Conservation (phyloP, 352 stramenopile genomes). For the Phytophthora multivora region DNA sequence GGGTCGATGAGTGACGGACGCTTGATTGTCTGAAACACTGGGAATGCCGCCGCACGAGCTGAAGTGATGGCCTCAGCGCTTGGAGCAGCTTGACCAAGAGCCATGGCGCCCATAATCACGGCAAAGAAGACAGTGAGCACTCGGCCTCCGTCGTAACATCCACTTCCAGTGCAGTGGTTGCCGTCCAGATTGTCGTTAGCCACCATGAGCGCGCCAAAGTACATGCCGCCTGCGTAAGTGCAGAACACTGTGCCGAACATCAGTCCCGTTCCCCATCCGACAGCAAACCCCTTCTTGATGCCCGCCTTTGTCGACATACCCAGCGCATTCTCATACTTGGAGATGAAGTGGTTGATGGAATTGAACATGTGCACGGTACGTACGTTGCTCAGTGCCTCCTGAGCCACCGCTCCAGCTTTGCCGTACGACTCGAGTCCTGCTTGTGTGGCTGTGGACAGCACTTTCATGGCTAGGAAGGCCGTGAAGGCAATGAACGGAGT, state of each 20-base stretch:
- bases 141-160: constrained; percentile 67
- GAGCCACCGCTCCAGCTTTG: constrained; percentile 68
- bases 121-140: constrained; percentile 78
- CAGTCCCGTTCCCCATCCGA: constrained; percentile 60
- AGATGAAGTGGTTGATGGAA: constrained; percentile 55
- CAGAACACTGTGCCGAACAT: constrained; percentile 75
- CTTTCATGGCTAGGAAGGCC: constrained; percentile 55
- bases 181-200: constrained; percentile 60
- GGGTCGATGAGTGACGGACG: constrained; percentile 61
- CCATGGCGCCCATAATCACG: constrained; percentile 77
- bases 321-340: constrained; percentile 65
- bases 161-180: constrained; percentile 37
- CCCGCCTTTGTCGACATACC: constrained; percentile 48
- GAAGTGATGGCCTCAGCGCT: constrained; percentile 63
- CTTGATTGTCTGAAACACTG: constrained; percentile 75
- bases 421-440: constrained; percentile 61
- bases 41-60: constrained; percentile 58
- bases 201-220: constrained; percentile 74
- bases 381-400: constrained; percentile 75
- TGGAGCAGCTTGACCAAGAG: constrained; percentile 66
- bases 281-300: constrained; percentile 51
- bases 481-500: constrained; percentile 67
- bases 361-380: constrained; percentile 86
- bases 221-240: constrained; percentile 82
- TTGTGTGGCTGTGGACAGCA: constrained; percentile 53